A percentile compares a stretch with the other conserved stretches of the same genome.
These are phyloP conservation scores for Moesziomyces parantarcticus DNA, from an alignment of 1,284 basidiomycete genomes.

Conservation along the genomic window DNA sequence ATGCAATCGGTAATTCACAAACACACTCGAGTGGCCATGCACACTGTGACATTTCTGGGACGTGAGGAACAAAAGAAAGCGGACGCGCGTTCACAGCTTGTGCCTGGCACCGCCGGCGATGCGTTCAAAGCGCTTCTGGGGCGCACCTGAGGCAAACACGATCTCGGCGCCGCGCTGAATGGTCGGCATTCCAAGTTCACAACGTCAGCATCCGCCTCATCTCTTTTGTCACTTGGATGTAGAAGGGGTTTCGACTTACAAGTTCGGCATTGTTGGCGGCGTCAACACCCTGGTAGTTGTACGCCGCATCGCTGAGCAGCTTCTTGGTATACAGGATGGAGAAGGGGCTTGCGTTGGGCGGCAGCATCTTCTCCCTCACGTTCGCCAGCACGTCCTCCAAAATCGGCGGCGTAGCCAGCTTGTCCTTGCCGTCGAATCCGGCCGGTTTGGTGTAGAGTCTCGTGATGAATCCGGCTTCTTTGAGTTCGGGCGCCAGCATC, in stretches of 20 bases:
- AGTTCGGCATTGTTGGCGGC: slow-evolving; percentile 50
- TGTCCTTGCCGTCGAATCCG: slow-evolving; percentile 21
- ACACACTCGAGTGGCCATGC: not conserved
- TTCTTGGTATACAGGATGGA: slow-evolving; percentile 54
- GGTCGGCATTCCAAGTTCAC: not conserved
- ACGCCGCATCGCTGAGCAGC: slow-evolving; percentile 48
- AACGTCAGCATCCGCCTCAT: slow-evolving; percentile 4
- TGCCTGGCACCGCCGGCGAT: slow-evolving; percentile 50
- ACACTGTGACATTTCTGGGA: not conserved
- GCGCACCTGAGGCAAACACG: slow-evolving; percentile 47
- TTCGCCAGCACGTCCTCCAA: slow-evolving; percentile 36
- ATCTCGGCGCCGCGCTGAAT: slow-evolving; percentile 44
- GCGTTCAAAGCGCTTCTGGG: slow-evolving; percentile 34
- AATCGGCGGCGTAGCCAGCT: slow-evolving; percentile 36
- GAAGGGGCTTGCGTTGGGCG: slow-evolving; percentile 41
- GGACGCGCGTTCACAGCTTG: slow-evolving; percentile 29
- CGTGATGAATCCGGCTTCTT: slow-evolving; percentile 51
- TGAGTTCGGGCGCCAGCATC: slow-evolving; percentile 43
- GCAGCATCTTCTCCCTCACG: slow-evolving; percentile 36
- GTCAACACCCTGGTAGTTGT: slow-evolving; percentile 31
- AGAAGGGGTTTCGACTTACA: too few species aligned
- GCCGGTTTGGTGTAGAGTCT: slow-evolving; percentile 35
- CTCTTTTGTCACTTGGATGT: too few species aligned
- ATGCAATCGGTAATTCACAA: not conserved
- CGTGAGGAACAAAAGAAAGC: not conserved